phyloP scores from a whole-genome alignment of 352 stramenopile species.

The Phytopythium ostracodes region DNA sequence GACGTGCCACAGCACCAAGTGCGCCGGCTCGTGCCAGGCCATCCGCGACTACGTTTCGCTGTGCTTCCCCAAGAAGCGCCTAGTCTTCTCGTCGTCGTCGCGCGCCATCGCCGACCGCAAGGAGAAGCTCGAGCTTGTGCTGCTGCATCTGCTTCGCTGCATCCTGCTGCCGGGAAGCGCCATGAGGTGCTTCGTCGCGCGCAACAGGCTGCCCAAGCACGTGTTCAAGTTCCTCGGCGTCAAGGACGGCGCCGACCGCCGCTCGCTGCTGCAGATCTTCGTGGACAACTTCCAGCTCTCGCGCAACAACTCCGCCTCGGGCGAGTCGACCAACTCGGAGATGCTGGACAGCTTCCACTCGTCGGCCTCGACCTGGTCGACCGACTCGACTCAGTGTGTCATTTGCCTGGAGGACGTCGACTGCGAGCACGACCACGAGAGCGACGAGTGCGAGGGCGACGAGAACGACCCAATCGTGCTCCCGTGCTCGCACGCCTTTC shows the following conservation, averaged over 20 bases:
- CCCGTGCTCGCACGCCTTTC: conserved; percentile 63
- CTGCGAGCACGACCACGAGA: conserved; percentile 21
- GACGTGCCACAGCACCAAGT: conserved; percentile 56
- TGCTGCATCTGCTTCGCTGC: conserved; percentile 61
- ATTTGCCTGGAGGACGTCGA: conserved; percentile 50
- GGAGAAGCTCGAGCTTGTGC: conserved; percentile 54
- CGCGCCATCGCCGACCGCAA: conserved; percentile 38
- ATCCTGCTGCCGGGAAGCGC: conserved; percentile 59
- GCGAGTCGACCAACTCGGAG: conserved; percentile 3
- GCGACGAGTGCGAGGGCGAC: conserved; percentile 13
- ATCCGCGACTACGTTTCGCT: conserved; percentile 55
- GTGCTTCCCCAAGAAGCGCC: conserved; percentile 60
- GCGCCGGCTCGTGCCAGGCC: conserved; percentile 58
- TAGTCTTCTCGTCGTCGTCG: conserved; percentile 35
- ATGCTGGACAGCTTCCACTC: conserved; percentile 27
- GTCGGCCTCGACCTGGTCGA: conserved; percentile 31
- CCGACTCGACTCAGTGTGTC: conserved; percentile 32
- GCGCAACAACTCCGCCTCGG: conserved; percentile 21
- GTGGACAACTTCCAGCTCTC: conserved; percentile 57
- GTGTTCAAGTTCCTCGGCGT: conserved; percentile 64
- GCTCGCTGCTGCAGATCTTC: conserved; percentile 67
- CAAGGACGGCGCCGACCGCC: conserved; percentile 36
- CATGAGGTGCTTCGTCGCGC: conserved; percentile 61
- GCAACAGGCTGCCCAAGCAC: conserved; percentile 39
- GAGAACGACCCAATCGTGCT: conserved; percentile 30